phyloP scores from a whole-genome alignment of 768 basidiomycete species.

The Crucibulum laeve region DNA sequence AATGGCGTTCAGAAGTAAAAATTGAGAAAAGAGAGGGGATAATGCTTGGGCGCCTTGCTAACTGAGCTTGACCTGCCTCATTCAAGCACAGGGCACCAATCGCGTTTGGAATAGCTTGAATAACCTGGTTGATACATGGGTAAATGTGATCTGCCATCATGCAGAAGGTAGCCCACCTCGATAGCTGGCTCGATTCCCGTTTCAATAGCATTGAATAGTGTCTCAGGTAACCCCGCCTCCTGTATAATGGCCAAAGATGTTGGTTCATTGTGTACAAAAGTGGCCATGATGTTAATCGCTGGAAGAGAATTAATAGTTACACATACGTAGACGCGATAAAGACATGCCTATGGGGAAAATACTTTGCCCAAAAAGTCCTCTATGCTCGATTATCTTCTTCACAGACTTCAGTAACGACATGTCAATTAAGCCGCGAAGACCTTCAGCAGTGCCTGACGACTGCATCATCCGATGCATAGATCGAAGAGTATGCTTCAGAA shows the following conservation, averaged over 20 bases:
- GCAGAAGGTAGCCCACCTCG: conserved; percentile 49
- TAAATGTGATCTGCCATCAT: too few species aligned
- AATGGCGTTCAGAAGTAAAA: conserved; percentile 80
- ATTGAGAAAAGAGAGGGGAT: conserved; percentile 83
- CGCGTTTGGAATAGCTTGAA: conserved; percentile 91
- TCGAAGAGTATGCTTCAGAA: conserved; percentile 87
- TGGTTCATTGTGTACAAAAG: conserved; percentile 98
- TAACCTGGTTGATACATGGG: conserved; percentile 46
- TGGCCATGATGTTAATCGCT: conserved; percentile 95
- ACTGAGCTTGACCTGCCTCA: conserved; percentile 78
- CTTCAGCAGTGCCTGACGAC: conserved; percentile 89
- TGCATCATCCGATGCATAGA: conserved; percentile 98
- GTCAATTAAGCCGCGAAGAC: conserved; percentile 91
- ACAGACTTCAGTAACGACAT: conserved; percentile 78
- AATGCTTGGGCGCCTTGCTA: conserved; percentile 71
- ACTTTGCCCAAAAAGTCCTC: conserved; percentile 80
- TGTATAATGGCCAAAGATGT: conserved; percentile 91
- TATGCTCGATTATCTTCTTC: conserved; percentile 83
- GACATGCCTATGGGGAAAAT: conserved; percentile 77
- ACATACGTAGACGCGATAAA: background rate
- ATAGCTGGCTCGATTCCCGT: conserved; percentile 80
- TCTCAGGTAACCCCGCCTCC: conserved; percentile 84
- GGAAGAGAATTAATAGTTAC: conserved; percentile 1
- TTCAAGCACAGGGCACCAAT: conserved; percentile 96
- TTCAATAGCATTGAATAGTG: conserved; percentile 85